These are phyloP conservation scores for Sordariomycetes sp. DNA, from an alignment of 2,329 filamentous ascomycete genomes.

Conservation along the genomic window DNA sequence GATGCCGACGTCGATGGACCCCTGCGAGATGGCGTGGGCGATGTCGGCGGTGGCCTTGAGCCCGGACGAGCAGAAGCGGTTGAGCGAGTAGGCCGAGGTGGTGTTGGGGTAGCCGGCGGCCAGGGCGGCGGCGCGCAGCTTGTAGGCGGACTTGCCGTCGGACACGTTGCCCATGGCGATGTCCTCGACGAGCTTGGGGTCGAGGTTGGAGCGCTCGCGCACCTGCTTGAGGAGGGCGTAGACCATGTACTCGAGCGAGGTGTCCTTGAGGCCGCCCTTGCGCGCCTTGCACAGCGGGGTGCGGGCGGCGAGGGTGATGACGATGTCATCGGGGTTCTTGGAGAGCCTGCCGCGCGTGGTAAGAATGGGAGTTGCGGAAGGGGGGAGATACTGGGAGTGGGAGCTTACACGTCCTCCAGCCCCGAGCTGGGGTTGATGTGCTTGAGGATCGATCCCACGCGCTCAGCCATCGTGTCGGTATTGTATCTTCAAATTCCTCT, in stretches of 20 bases:
- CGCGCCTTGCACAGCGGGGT: conserved; percentile 80
- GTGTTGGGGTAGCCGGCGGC: conserved; percentile 93
- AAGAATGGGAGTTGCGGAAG: neutral
- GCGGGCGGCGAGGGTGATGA: conserved; percentile 85
- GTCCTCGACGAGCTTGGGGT: conserved; percentile 76
- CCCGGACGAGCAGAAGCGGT: conserved; percentile 96
- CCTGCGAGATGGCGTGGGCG: conserved; percentile 70
- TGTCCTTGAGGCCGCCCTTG: conserved; percentile 96
- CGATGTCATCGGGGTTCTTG: conserved; percentile 91
- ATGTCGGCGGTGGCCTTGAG: conserved; percentile 94
- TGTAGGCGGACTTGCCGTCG: conserved; percentile 81
- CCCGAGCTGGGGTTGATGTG: conserved; percentile 69
- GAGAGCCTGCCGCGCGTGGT: conserved; percentile 58
- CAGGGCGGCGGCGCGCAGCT: conserved; percentile 76
- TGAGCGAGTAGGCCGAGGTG: conserved; percentile 67
- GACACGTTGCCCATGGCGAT: conserved; percentile 88
- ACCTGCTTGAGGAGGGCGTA: conserved; percentile 75
- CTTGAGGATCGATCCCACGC: conserved; percentile 78
- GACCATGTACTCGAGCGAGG: conserved; percentile 74
- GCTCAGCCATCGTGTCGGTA: conserved; percentile 59
- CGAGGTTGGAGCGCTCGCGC: conserved; percentile 60
- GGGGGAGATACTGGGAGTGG: neutral
- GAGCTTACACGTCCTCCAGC: conserved; percentile 64
- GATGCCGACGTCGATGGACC: conserved; percentile 78
- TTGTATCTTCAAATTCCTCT: neutral